A percentile compares a stretch with the other conserved stretches of the same genome.
phyloP scores from a whole-genome alignment of 1,139 yeast species.

The Hyphopichia pseudoburtonii region DNA sequence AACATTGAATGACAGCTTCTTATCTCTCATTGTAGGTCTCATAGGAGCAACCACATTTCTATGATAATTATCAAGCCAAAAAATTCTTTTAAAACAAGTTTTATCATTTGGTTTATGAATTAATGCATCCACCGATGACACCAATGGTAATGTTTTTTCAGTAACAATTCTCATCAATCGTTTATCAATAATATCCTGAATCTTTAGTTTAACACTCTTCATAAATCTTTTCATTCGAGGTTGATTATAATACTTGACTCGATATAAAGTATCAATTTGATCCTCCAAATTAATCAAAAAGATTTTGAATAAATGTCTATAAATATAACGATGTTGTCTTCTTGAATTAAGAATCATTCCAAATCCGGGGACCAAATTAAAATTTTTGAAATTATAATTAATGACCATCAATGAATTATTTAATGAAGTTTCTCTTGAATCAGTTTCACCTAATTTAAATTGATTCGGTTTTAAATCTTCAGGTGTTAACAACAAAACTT shows the following conservation, averaged over 20 bases:
- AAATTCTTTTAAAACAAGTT: constrained; percentile 30
- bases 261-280: constrained; percentile 36
- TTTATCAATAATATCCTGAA: constrained; percentile 26
- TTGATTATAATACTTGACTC: constrained; percentile 36
- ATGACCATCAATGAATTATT: constrained; percentile 17
- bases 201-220: constrained; percentile 23
- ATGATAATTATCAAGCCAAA: constrained; percentile 25
- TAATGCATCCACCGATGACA: constrained; percentile 23
- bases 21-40: not conserved
- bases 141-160: constrained; percentile 11
- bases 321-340: constrained; percentile 25
- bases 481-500: constrained; percentile 21
- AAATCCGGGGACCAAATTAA: constrained; percentile 38
- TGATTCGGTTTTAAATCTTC: constrained; percentile 28
- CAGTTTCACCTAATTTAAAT: constrained; percentile 29
- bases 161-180: constrained; percentile 23
- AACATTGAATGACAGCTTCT: constrained; percentile 3
- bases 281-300: constrained; percentile 41
- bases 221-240: constrained; percentile 25
- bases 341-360: constrained; percentile 26
- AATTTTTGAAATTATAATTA: constrained; percentile 31
- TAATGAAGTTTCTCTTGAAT: constrained; percentile 6
- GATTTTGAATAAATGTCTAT: constrained; percentile 36
- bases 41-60: constrained; percentile 1
- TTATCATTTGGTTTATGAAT: constrained; percentile 27